Conservation (phyloP, 2,329 filamentous ascomycete species). For the Xylariaceae sp. region DNA sequence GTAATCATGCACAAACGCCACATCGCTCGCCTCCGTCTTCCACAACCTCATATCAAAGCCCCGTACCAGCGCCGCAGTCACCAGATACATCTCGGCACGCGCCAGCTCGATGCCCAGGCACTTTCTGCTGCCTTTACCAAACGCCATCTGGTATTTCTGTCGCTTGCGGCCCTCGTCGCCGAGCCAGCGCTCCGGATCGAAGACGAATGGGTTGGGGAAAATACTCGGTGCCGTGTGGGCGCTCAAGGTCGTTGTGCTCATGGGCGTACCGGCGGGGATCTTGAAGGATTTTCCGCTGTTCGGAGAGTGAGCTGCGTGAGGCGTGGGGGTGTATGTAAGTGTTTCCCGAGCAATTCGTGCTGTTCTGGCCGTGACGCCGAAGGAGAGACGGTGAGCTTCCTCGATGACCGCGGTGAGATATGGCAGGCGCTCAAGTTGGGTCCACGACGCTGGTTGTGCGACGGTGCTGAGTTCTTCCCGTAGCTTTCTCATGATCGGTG, state of each 20-base stretch:
- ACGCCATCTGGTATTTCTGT: constrained; percentile 21
- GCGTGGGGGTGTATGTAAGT: constrained; percentile 20
- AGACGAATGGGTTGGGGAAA: constrained; percentile 21
- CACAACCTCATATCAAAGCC: constrained; percentile 23
- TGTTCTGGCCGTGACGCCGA: constrained; percentile 21
- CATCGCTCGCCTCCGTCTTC: constrained; percentile 22
- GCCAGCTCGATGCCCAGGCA: constrained; percentile 27
- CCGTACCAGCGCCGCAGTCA: constrained; percentile 20
- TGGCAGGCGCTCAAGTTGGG: constrained; percentile 23
- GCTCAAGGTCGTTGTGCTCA: constrained; percentile 19
- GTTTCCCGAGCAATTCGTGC: constrained; percentile 20
- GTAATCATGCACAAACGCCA: constrained; percentile 24
- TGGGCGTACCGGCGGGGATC: constrained; percentile 19
- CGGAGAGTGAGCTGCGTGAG: constrained; percentile 19
- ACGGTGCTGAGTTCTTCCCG: constrained; percentile 22
- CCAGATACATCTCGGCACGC: constrained; percentile 24
- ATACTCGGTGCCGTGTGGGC: constrained; percentile 18
- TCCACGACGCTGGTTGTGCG: constrained; percentile 17
- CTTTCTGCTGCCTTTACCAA: constrained; percentile 23
- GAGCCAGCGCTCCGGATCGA: constrained; percentile 22
- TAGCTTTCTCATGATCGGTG: constrained; percentile 22
- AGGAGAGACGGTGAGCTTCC: constrained; percentile 25
- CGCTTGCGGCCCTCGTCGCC: constrained; percentile 19
- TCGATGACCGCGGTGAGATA: constrained; percentile 28
- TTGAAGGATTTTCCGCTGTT: constrained; percentile 19